A percentile compares a stretch with the other conserved stretches of the same genome.
These are phyloP conservation scores for Mycena galericulata DNA, from an alignment of 768 basidiomycete species.

Conservation along the genomic window DNA sequence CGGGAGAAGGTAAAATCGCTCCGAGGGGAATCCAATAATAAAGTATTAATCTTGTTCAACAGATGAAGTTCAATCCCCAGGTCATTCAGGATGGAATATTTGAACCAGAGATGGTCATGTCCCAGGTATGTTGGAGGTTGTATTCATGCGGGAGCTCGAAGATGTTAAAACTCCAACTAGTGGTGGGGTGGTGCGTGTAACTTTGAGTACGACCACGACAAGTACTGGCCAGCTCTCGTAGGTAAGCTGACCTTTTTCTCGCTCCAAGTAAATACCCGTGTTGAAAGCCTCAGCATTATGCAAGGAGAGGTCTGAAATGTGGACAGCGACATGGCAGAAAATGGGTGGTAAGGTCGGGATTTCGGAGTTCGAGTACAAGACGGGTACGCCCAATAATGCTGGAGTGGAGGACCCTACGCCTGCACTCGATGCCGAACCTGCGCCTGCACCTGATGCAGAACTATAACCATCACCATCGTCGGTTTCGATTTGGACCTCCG, in stretches of 20 bases:
- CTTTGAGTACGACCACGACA: slow-evolving; percentile 80
- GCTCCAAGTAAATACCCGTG: background rate
- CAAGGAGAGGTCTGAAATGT: slow-evolving; percentile 58
- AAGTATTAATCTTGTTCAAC: slow-evolving; percentile 61
- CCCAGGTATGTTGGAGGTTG: no score
- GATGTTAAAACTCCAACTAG: no score
- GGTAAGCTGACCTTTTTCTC: slow-evolving; percentile 25
- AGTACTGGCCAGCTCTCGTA: slow-evolving; percentile 80
- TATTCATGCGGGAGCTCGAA: no score
- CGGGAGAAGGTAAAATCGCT: slow-evolving; percentile 68
- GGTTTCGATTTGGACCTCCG: background rate
- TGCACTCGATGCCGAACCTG: background rate
- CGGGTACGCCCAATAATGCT: background rate
- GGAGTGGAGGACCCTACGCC: background rate
- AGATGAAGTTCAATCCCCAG: slow-evolving; percentile 81
- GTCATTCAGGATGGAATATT: slow-evolving; percentile 77
- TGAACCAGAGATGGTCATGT: slow-evolving; percentile 75
- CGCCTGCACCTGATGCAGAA: background rate
- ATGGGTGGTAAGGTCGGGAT: slow-evolving; percentile 78
- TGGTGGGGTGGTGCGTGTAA: slow-evolving; percentile 76
- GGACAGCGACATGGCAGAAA: slow-evolving; percentile 73
- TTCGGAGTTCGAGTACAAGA: slow-evolving; percentile 85
- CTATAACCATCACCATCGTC: background rate
- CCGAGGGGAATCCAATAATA: no score
- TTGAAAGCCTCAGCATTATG: slow-evolving; percentile 50